phyloP scores from a whole-genome alignment of 345 rosid genomes.

The Psidium friedrichsthalianum region DNA sequence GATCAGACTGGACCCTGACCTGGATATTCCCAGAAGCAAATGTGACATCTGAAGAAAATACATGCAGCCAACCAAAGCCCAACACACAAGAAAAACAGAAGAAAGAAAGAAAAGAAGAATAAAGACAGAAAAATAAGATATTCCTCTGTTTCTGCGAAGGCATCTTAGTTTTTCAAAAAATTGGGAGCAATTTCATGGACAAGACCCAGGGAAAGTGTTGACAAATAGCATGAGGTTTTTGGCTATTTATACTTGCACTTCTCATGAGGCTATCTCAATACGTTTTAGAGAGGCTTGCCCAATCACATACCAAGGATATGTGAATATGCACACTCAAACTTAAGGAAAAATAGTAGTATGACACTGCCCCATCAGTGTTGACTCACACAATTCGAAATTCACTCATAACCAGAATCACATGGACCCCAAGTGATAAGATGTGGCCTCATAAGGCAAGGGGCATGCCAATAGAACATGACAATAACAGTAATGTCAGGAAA shows the following conservation, averaged over 20 bases:
- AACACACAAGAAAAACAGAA: neutral
- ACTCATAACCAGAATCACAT: neutral
- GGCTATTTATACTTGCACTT: neutral
- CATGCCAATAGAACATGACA: neutral
- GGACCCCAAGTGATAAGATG: neutral
- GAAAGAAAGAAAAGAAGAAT: neutral
- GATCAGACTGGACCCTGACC: conserved; percentile 75
- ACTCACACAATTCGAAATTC: neutral
- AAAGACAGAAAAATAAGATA: neutral
- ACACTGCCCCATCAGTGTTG: too few relatives aligned
- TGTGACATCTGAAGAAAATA: neutral
- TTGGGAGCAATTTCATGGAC: neutral
- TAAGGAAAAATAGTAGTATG: neutral
- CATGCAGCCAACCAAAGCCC: neutral
- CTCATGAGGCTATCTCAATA: neutral
- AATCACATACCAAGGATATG: neutral
- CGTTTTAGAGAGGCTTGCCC: neutral
- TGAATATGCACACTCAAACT: neutral
- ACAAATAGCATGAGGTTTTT: neutral
- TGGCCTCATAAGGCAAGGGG: neutral
- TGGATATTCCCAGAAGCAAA: conserved; percentile 11
- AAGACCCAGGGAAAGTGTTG: neutral
- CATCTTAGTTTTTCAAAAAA: neutral
- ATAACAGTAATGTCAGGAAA: neutral
- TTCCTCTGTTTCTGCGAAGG: neutral